phyloP scores from a whole-genome alignment of 2,329 filamentous ascomycete species.

The Talaromyces sp. region DNA sequence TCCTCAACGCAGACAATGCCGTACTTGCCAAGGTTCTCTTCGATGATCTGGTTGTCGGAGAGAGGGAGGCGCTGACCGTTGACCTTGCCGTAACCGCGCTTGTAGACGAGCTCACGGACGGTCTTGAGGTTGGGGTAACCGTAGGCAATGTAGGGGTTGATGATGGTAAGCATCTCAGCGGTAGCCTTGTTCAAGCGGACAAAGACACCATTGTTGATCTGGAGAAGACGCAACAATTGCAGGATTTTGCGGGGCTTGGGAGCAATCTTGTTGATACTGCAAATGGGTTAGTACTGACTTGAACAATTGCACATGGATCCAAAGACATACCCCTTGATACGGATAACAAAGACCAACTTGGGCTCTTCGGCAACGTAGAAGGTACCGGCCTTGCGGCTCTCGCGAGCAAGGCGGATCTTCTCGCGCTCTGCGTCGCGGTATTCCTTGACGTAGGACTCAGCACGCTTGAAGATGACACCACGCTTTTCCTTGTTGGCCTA shows the following conservation, averaged over 20 bases:
- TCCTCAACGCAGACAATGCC: constrained; percentile 99
- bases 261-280: constrained; percentile 99
- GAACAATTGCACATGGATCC: constrained; percentile 6
- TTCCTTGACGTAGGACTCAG: constrained; percentile 99
- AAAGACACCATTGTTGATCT: constrained; percentile 99
- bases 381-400: constrained; percentile 86
- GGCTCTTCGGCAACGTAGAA: constrained; percentile 93
- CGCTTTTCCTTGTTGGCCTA: constrained; percentile 99
- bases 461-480: constrained; percentile 98
- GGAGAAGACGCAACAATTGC: constrained; percentile 96
- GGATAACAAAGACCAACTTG: constrained; percentile 95
- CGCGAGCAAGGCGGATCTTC: constrained; percentile 88
- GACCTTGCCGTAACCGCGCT: constrained; percentile 98
- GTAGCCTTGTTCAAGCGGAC: constrained; percentile 97
- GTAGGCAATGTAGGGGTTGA: constrained; percentile 98
- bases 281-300: constrained; percentile 9
- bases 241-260: constrained; percentile 99
- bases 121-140: constrained; percentile 99
- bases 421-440: constrained; percentile 98
- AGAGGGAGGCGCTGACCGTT: constrained; percentile 96
- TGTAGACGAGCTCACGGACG: constrained; percentile 99
- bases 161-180: constrained; percentile 92
- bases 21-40: constrained; percentile 95
- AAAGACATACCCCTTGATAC: constrained; percentile 83
- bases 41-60: constrained; percentile 96